Evolutionary conservation across 306 rosid species (phyloP).

Genomic region (cucumber (Cucumis sativus)): Cucumber_9930_V3 NC_026660.2:8069501-8070000

Average conservation of each 20-base stretch:
- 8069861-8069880: neutral
- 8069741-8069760: neutral
- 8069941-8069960: neutral
- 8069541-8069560: neutral
- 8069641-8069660: neutral
- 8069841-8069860: neutral
- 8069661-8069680: neutral
- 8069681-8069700: neutral
- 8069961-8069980: neutral
- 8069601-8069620: neutral
- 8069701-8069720: neutral
- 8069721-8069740: neutral
- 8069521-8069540: neutral
- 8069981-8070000: neutral
- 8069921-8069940: neutral
- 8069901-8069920: neutral
- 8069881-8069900: neutral
- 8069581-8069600: neutral
- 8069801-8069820: neutral
- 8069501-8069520: neutral
- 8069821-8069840: neutral
- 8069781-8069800: neutral
- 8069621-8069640: neutral
- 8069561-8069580: neutral
- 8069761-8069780: neutral